These are phyloP conservation scores for Nakazawaea pomicola DNA, from an alignment of 805 yeast genomes.

Conservation along the genomic window DNA sequence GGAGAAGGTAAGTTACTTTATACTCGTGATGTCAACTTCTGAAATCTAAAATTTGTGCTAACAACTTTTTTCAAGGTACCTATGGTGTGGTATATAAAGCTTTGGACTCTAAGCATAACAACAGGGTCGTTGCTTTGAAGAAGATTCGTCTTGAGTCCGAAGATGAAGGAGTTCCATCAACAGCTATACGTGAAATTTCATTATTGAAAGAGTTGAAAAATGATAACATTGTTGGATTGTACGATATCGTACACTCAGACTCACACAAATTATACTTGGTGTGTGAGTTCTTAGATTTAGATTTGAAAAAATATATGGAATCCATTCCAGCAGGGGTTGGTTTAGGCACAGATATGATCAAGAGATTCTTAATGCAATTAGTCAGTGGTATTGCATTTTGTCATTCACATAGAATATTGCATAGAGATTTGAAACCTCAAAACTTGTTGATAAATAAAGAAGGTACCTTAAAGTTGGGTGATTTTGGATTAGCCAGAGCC, in stretches of 20 bases:
- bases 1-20: slow-evolving; percentile 70
- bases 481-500: slow-evolving; percentile 95
- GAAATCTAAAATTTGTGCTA: not conserved
- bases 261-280: slow-evolving; percentile 88
- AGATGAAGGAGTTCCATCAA: slow-evolving; percentile 97
- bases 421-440: slow-evolving; percentile 95
- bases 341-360: slow-evolving; percentile 84
- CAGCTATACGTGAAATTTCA: slow-evolving; percentile 95
- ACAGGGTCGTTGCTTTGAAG: slow-evolving; percentile 92
- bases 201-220: slow-evolving; percentile 89
- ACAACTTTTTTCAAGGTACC: slow-evolving; percentile 46
- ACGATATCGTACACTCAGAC: slow-evolving; percentile 94
- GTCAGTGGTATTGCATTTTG: slow-evolving; percentile 90
- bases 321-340: slow-evolving; percentile 88
- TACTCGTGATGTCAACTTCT: too few species aligned
- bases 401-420: slow-evolving; percentile 90
- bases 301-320: slow-evolving; percentile 96
- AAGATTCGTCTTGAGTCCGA: slow-evolving; percentile 94
- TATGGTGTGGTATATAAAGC: slow-evolving; percentile 98
- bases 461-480: slow-evolving; percentile 86
- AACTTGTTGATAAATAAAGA: slow-evolving; percentile 91
- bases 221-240: slow-evolving; percentile 85
- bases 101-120: slow-evolving; percentile 79
- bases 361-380: slow-evolving; percentile 87
- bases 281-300: slow-evolving; percentile 90